A percentile compares a stretch with the other conserved stretches of the same genome.
These are phyloP conservation scores for Amauroascus verrucosus DNA, from an alignment of 2,329 filamentous ascomycete species.

Conservation along the genomic window DNA sequence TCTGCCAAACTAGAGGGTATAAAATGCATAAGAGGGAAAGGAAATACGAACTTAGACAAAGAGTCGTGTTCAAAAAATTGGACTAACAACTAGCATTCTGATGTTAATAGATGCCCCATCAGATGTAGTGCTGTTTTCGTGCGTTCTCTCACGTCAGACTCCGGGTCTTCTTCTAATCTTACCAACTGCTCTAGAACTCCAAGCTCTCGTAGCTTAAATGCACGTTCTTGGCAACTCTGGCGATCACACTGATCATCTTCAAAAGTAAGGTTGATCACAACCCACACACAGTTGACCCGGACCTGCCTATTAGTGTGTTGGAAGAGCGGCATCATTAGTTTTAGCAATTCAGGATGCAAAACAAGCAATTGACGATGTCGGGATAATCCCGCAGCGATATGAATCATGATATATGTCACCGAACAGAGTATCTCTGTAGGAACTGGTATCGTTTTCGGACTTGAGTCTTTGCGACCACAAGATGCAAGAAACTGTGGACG, in stretches of 20 bases:
- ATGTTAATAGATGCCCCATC: constrained; percentile 38
- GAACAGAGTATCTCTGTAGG: constrained; percentile 60
- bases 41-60: background rate
- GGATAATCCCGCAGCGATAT: constrained; percentile 73
- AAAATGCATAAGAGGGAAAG: background rate
- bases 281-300: constrained; percentile 67
- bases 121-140: constrained; percentile 70
- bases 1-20: constrained; percentile 1
- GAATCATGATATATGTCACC: constrained; percentile 72
- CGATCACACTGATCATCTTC: constrained; percentile 63
- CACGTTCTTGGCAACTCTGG: constrained; percentile 55
- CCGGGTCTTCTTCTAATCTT: constrained; percentile 55
- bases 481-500: constrained; percentile 39
- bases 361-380: constrained; percentile 69
- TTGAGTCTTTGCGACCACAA: constrained; percentile 19
- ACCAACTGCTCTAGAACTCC: constrained; percentile 61
- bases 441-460: constrained; percentile 24
- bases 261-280: constrained; percentile 77
- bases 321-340: constrained; percentile 62
- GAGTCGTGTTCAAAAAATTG: background rate
- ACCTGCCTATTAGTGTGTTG: constrained; percentile 62
- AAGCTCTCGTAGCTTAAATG: constrained; percentile 56
- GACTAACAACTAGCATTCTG: background rate
- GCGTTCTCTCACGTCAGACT: constrained; percentile 73
- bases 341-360: constrained; percentile 64